Percentiles rank a stretch among this genome's conserved stretches.
Evolutionary conservation across 192 early-diverging fungal species (phyloP).

Genomic region (Backusella psychrophila): DNA sequence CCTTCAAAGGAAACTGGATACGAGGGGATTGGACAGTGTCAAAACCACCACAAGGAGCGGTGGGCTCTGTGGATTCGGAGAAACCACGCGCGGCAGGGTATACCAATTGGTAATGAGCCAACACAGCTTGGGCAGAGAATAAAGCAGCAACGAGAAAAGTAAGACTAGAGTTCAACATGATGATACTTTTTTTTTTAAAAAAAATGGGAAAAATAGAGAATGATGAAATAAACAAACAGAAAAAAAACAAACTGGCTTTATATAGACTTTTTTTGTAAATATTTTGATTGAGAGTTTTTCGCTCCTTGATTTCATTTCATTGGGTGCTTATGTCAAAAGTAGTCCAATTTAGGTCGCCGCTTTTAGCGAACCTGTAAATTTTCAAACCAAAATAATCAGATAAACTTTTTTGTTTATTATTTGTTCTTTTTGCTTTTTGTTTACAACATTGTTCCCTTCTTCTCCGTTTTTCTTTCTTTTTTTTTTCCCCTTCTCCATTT

Average conservation of each 20-base stretch:
- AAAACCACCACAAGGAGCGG: slow-evolving; percentile 52
- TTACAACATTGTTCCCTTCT: neutral
- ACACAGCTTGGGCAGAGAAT: slow-evolving; percentile 33
- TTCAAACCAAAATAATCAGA: neutral
- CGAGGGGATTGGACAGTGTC: slow-evolving; percentile 30
- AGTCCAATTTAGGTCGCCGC: neutral
- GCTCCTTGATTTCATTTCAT: neutral
- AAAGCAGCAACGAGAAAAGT: slow-evolving; percentile 1
- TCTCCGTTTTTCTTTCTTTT: neutral
- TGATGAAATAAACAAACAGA: neutral
- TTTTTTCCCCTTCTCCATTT: neutral
- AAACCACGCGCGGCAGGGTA: slow-evolving; percentile 49
- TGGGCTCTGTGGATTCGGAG: slow-evolving; percentile 39
- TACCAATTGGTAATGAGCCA: slow-evolving; percentile 48
- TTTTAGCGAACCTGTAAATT: neutral
- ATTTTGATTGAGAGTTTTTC: slow-evolving; percentile 4
- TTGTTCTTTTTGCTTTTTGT: neutral
- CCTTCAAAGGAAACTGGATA: slow-evolving; percentile 41
- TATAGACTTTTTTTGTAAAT: neutral
- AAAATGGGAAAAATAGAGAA: neutral
- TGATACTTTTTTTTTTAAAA: neutral
- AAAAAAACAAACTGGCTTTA: neutral
- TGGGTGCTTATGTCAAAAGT: slow-evolving; percentile 2
- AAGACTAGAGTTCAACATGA: neutral
- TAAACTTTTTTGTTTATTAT: neutral